These are phyloP conservation scores for Rhizopogon vulgaris DNA, from an alignment of 768 basidiomycete genomes.

Conservation along the genomic window DNA sequence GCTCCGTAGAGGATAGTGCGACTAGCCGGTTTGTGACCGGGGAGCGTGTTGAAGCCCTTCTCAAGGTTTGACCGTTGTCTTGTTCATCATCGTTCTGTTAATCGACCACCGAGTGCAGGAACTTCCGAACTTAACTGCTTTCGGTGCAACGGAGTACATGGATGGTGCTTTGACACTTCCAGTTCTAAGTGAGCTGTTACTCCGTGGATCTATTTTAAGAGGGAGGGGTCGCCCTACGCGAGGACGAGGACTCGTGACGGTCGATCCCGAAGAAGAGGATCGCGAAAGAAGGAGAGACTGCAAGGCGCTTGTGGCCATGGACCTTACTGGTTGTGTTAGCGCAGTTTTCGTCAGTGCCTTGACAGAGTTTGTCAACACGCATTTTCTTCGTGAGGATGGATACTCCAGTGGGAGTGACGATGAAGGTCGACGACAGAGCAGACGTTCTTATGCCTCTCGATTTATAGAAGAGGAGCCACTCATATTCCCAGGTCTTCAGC, in stretches of 20 bases:
- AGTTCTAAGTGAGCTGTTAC: slow-evolving; percentile 85
- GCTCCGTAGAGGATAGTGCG: slow-evolving; percentile 85
- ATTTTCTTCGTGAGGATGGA: slow-evolving; percentile 40
- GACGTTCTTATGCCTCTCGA: slow-evolving; percentile 27
- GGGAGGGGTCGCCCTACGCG: slow-evolving; percentile 64
- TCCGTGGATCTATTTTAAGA: slow-evolving; percentile 72
- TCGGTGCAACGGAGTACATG: slow-evolving; percentile 99
- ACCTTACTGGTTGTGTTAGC: slow-evolving; percentile 93
- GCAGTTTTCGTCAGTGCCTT: slow-evolving; percentile 84
- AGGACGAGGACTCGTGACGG: slow-evolving; percentile 45
- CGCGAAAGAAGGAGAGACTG: slow-evolving; percentile 67
- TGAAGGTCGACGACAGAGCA: slow-evolving; percentile 22
- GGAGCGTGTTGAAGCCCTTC: slow-evolving; percentile 69
- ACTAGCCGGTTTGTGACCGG: slow-evolving; percentile 91
- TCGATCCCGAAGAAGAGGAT: slow-evolving; percentile 71
- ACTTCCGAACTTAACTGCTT: slow-evolving; percentile 76
- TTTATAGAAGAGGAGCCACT: slow-evolving; percentile 43
- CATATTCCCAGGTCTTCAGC: slow-evolving; percentile 62
- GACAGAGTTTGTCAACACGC: slow-evolving; percentile 70
- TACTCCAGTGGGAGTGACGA: slow-evolving; percentile 43
- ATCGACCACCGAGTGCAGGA: slow-evolving; percentile 44
- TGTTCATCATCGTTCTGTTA: slow-evolving; percentile 4
- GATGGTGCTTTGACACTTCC: slow-evolving; percentile 82
- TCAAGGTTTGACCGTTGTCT: slow-evolving; percentile 49
- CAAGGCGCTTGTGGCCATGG: slow-evolving; percentile 80